Conservation (phyloP, 139 green algal genomes). For the Coelastrella sp. region DNA sequence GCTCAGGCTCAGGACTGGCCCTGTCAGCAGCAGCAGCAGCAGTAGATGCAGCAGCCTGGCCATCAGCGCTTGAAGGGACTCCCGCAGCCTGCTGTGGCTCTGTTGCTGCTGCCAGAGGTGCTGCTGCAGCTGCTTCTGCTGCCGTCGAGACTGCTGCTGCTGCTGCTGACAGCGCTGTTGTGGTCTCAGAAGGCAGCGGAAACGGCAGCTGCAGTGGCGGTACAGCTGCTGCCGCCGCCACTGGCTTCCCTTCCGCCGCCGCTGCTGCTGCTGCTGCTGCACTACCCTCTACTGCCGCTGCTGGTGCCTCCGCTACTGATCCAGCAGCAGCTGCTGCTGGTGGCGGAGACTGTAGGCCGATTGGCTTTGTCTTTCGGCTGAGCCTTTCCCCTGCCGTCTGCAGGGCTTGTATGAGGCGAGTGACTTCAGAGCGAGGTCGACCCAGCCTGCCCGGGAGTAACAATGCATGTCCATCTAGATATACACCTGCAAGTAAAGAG, state of each 20-base stretch:
- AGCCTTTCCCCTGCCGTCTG: constrained; percentile 23
- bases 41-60: neutral
- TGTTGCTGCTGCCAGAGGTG: neutral
- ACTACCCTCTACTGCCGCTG: neutral
- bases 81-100: neutral
- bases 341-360: neutral
- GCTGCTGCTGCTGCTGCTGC: neutral
- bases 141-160: neutral
- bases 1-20: neutral
- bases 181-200: neutral
- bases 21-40: neutral
- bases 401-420: constrained; percentile 25
- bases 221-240: neutral
- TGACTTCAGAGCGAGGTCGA: constrained; percentile 23
- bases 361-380: constrained; percentile 16
- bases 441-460: constrained; percentile 40
- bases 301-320: neutral
- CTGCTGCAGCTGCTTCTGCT: neutral
- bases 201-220: neutral
- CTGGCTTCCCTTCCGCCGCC: neutral
- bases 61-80: neutral
- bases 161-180: neutral
- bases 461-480: constrained; percentile 12
- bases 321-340: neutral
- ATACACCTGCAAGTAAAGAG: neutral